These are phyloP conservation scores for Botrytis medusae DNA, from an alignment of 2,329 filamentous ascomycete genomes.

Conservation along the genomic window DNA sequence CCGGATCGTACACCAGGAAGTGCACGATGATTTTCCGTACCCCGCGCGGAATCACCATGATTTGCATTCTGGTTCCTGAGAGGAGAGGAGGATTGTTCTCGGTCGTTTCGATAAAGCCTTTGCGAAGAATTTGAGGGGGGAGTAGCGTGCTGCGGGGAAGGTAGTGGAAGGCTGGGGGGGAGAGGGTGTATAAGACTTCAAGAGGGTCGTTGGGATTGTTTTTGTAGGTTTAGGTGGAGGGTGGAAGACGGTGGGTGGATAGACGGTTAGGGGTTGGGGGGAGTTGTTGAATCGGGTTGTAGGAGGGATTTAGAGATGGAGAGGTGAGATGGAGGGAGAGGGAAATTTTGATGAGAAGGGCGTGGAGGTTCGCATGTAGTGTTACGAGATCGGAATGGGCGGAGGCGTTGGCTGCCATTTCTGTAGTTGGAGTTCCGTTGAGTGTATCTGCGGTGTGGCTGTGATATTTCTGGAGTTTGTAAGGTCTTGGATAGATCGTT, in stretches of 20 bases:
- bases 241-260: neutral
- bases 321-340: neutral
- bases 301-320: neutral
- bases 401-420: slow-evolving; percentile 8
- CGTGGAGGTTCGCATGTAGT: neutral
- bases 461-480: neutral
- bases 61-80: slow-evolving; percentile 27
- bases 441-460: neutral
- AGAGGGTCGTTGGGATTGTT: slow-evolving; percentile 19
- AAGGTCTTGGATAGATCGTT: neutral
- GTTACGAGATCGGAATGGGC: slow-evolving; percentile 4
- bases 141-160: slow-evolving; percentile 23
- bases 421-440: neutral
- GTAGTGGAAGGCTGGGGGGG: slow-evolving; percentile 22
- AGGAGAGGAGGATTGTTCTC: slow-evolving; percentile 26
- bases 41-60: slow-evolving; percentile 25
- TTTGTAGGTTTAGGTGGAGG: neutral
- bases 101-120: slow-evolving; percentile 21
- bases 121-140: neutral
- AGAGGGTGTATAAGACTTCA: slow-evolving; percentile 29
- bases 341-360: neutral
- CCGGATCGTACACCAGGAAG: slow-evolving; percentile 21
- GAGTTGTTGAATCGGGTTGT: no score
- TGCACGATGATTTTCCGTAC: slow-evolving; percentile 11
- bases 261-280: neutral